These are phyloP conservation scores for Waltiozyma sp. DNA, from an alignment of 1,139 yeast genomes.

Conservation along the genomic window DNA sequence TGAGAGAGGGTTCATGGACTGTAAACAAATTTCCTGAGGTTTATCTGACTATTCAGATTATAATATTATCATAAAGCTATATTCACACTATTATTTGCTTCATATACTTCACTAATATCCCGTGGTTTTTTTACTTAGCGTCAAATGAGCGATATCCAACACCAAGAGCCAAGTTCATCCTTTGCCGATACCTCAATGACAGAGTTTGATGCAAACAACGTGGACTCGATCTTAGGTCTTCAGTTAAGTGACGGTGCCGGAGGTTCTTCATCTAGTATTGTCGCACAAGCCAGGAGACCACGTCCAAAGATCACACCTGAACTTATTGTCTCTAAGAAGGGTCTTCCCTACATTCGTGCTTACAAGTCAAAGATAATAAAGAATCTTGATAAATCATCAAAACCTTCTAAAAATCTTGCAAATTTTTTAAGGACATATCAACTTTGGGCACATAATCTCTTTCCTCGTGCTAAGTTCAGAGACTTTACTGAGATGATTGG, in stretches of 20 bases:
- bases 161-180: neutral
- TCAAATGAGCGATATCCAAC: neutral
- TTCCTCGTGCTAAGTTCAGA: constrained; percentile 65
- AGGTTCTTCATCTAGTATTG: constrained; percentile 4
- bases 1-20: too few relatives aligned
- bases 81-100: too few relatives aligned
- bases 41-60: too few relatives aligned
- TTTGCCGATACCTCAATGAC: neutral
- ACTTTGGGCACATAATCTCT: constrained; percentile 75
- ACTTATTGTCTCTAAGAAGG: constrained; percentile 35
- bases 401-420: constrained; percentile 30
- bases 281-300: neutral
- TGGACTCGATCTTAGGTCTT: constrained; percentile 7
- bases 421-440: constrained; percentile 58
- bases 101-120: too few relatives aligned
- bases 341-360: constrained; percentile 35
- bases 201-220: neutral
- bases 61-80: too few relatives aligned
- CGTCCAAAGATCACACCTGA: constrained; percentile 34
- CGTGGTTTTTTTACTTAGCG: neutral
- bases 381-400: constrained; percentile 25
- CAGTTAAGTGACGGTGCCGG: constrained; percentile 1
- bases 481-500: constrained; percentile 34
- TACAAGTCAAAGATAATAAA: constrained; percentile 28
- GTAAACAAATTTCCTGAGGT: too few relatives aligned